Percentiles rank a stretch among this genome's conserved stretches.
phyloP scores from a whole-genome alignment of 345 rosid genomes.

The Luvunga scandens region DNA sequence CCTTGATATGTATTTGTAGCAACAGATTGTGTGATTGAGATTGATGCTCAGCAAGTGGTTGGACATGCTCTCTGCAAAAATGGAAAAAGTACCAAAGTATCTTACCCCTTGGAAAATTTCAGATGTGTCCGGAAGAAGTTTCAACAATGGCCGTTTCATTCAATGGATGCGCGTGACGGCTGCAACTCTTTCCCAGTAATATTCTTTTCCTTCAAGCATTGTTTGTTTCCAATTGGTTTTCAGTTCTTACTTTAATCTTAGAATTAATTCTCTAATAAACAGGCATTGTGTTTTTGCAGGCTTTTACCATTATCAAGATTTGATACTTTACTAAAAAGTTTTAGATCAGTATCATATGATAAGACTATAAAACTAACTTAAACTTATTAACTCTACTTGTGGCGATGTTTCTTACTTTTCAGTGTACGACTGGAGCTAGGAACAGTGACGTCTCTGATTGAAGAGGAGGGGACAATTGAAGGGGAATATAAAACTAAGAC shows the following conservation, averaged over 20 bases:
- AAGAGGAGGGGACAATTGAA: too few species aligned
- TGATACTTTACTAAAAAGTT: background rate
- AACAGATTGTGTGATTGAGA: too few species aligned
- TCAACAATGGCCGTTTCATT: background rate
- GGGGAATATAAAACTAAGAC: too few species aligned
- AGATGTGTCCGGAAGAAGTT: constrained; percentile 3
- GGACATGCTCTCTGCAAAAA: too few species aligned
- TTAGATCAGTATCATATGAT: background rate
- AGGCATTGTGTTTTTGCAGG: background rate
- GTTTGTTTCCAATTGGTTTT: background rate
- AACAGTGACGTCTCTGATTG: too few species aligned
- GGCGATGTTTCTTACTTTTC: too few species aligned
- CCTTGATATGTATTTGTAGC: too few species aligned
- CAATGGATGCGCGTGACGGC: background rate
- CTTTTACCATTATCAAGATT: background rate
- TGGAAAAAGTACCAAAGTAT: too few species aligned
- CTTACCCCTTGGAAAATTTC: background rate
- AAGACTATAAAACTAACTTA: too few species aligned
- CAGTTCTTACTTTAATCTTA: background rate
- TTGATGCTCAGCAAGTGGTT: too few species aligned
- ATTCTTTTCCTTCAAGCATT: background rate
- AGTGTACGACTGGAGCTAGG: too few species aligned
- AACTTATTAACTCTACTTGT: too few species aligned
- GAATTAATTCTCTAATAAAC: background rate
- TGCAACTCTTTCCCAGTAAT: background rate